Conservation (phyloP, 768 basidiomycete species). For the Tulasnella sp. region DNA sequence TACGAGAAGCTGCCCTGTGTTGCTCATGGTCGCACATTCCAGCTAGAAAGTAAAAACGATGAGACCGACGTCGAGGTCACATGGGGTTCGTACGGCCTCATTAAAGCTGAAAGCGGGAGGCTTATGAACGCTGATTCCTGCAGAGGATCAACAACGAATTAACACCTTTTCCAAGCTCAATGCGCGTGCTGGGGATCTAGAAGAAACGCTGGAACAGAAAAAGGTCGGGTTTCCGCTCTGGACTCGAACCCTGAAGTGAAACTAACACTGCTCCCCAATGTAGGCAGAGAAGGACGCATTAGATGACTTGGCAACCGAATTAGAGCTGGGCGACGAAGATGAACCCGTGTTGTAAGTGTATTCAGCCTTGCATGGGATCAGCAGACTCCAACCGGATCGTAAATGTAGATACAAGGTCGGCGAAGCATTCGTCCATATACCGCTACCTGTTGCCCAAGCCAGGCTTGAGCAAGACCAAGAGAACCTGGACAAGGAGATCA, state of each 20-base stretch:
- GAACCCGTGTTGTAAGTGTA: slow-evolving; percentile 60
- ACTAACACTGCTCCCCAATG: neutral
- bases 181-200: slow-evolving; percentile 59
- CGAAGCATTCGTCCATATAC: slow-evolving; percentile 78
- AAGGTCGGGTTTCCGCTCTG: slow-evolving; percentile 44
- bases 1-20: neutral
- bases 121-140: slow-evolving; percentile 30
- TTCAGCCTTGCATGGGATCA: neutral
- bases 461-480: slow-evolving; percentile 64
- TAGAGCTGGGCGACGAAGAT: slow-evolving; percentile 84
- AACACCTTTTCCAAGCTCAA: slow-evolving; percentile 89
- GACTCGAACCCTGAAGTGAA: neutral
- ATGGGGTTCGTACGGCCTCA: slow-evolving; percentile 51
- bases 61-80: slow-evolving; percentile 72
- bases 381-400: neutral
- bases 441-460: slow-evolving; percentile 57
- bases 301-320: slow-evolving; percentile 78
- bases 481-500: slow-evolving; percentile 49
- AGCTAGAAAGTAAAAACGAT: slow-evolving; percentile 58
- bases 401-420: slow-evolving; percentile 72
- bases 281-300: slow-evolving; percentile 94
- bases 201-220: slow-evolving; percentile 61
- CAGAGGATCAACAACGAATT: slow-evolving; percentile 80
- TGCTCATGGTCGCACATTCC: neutral
- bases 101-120: neutral